Evolutionary conservation across 1,284 basidiomycete genomes (phyloP).

Genomic region (Moesziomyces sp.): DNA sequence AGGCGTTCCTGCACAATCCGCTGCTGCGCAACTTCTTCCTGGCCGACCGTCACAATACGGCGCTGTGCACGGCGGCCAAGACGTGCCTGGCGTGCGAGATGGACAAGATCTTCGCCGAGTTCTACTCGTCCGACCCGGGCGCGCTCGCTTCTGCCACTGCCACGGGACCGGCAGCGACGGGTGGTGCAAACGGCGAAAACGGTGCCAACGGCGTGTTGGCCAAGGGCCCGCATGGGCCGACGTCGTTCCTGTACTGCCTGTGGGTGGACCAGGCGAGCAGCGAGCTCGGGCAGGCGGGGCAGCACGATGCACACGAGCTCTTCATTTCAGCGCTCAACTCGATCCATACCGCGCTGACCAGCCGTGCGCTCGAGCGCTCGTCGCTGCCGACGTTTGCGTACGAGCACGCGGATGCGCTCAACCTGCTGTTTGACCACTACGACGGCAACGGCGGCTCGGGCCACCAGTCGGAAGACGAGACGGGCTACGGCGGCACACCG

Average conservation of each 20-base stretch:
- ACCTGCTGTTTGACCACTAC: constrained; percentile 49
- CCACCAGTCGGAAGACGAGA: constrained; percentile 41
- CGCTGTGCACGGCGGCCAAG: constrained; percentile 73
- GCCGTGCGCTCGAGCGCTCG: constrained; percentile 40
- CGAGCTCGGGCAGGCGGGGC: constrained; percentile 89
- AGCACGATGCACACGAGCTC: constrained; percentile 90
- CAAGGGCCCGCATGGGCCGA: constrained; percentile 78
- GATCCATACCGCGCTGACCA: constrained; percentile 57
- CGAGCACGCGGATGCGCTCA: constrained; percentile 41
- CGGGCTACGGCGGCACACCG: constrained; percentile 15
- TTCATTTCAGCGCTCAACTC: constrained; percentile 66
- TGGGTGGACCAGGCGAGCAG: constrained; percentile 78
- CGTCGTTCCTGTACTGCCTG: constrained; percentile 83
- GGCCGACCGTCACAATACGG: constrained; percentile 81
- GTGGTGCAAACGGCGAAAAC: constrained; percentile 6
- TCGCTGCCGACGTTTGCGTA: constrained; percentile 46
- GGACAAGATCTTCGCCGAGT: constrained; percentile 87
- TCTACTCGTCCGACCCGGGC: constrained; percentile 62
- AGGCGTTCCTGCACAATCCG: constrained; percentile 92
- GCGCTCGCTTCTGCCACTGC: constrained; percentile 66
- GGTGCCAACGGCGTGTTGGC: constrained; percentile 21
- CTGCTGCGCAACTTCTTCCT: constrained; percentile 89
- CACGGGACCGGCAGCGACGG: constrained; percentile 53
- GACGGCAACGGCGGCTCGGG: constrained; percentile 39
- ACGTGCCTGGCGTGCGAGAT: constrained; percentile 93